Conservation (phyloP, 2,329 filamentous ascomycete species). For the Dichotomopilus funicola region DNA sequence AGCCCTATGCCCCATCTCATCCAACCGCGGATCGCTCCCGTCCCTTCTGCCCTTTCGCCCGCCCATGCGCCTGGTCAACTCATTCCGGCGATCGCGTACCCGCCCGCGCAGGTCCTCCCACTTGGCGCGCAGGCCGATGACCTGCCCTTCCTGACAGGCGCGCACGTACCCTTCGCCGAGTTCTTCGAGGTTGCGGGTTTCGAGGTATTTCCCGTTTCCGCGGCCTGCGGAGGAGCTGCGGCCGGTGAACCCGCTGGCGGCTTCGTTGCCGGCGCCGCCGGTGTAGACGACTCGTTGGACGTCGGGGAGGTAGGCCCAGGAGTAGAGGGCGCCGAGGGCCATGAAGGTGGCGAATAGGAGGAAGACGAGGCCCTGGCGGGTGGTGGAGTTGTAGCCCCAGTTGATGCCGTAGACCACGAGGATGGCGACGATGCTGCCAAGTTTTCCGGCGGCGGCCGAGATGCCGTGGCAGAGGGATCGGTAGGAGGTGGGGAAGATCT, state of each 20-base stretch:
- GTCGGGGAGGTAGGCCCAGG: constrained; percentile 47
- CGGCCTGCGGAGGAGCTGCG: not conserved
- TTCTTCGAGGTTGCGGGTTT: constrained; percentile 44
- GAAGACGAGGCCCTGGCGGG: constrained; percentile 44
- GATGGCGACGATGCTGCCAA: constrained; percentile 49
- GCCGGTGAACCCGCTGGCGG: not conserved
- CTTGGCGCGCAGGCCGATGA: constrained; percentile 40
- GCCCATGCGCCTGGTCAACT: constrained; percentile 9
- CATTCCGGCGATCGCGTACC: constrained; percentile 26
- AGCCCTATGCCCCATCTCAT: no score
- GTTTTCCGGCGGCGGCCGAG: constrained; percentile 53
- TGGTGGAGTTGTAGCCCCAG: constrained; percentile 34
- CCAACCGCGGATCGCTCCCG: not conserved
- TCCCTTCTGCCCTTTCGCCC: not conserved
- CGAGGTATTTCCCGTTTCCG: constrained; percentile 24
- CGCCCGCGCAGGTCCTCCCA: constrained; percentile 34
- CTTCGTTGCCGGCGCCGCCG: constrained; percentile 6
- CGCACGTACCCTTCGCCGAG: constrained; percentile 43
- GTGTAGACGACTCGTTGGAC: constrained; percentile 38
- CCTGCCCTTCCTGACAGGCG: constrained; percentile 39
- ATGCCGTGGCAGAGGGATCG: constrained; percentile 57
- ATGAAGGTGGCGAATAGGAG: constrained; percentile 46
- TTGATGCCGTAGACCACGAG: constrained; percentile 47
- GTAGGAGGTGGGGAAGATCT: constrained; percentile 59
- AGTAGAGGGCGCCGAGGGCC: constrained; percentile 42